Base-by-base conservation (phyloP, 1,139 yeast genomes). In the Geotrichum australiense region DNA sequence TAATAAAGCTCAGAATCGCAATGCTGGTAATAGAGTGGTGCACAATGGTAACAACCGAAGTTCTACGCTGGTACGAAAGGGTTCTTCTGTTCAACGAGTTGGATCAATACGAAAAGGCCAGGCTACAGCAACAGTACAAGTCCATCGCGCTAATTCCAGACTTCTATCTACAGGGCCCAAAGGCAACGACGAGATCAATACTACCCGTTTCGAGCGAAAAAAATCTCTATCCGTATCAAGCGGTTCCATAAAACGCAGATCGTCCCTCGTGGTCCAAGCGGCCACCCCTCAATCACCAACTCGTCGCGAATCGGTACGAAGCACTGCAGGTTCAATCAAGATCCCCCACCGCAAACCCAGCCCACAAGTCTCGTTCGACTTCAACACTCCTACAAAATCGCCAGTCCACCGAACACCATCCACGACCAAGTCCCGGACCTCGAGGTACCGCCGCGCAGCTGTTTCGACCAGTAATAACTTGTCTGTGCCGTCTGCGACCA, bases 351-450 rank as follows among this genome's bases (percentile, higher is more conserved):
- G 33, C 8, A 29, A 29, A 15, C 18, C 18, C 7, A 31, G 35
- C 24, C 35, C 35, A 5, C 35, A 31, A 19, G 35, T 31, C 4
- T 31, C 35, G 10, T 31, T 31, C 21, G 35, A 31, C 21, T 31
- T 31, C 25, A 31, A 31, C 24, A 31, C 24, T 19, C 8, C 35
- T 5, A 20, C 32, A 26, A 26, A 26, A n/a, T 15, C 29, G 5
- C 29, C 6, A 22, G n/a, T n/a, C n/a, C n/a, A n/a, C n/a, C n/a
- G n/a, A n/a, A n/a, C 25, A 23, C 25, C 25, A 23, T 7, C 25
- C 7, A 23, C 11, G 25, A 23, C 7, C 10, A 23, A 8, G 30
- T 7, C 11, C 30, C 7, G 14, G 6, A 26, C 12, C 14, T 16
- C 11, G 14, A 6, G 14, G 7, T 7, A n/a, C 12, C 14, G 30